Base-by-base conservation (phyloP, 176 grass and related monocot genomes). In the Ananas comosus region DNA sequence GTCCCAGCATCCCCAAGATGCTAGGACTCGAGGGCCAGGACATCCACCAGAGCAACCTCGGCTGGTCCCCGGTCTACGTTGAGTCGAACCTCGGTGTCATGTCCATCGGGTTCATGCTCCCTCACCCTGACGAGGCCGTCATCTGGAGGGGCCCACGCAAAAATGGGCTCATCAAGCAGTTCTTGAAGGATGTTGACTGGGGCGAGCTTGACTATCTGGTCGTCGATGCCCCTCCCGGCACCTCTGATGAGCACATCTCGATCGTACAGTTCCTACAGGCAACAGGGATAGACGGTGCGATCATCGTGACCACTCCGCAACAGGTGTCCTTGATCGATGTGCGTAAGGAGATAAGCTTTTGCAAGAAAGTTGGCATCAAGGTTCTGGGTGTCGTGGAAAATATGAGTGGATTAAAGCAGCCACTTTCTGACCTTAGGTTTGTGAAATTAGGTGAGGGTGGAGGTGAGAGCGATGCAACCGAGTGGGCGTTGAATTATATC, bases 191-290 rank as follows among this genome's bases (percentile, higher is more conserved):
- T 72, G 91, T 94, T 65, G 74, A 94, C 13, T 94, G 91, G 91
- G 90, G 86, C 1, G 91, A 94, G 59, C 64, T 89, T 0, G 91
- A 94, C 65, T 87, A 94, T 70, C 87, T 94, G 48, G 81, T 86
- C 27, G 83, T 91, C 27, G 88, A 91, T 65, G 80, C 88, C 12
- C 88, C 88, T 49, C 88, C 88, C 67, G 83, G 88, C 28, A 91
- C 83, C 11, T 86, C 83, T 12, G 87, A 91, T 61, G 93, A 96
- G 53, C 93, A 96, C 17, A 96, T 96, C n/a, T 87, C 93, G 11
- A 92, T 92, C 0, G 86, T 96, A n/a, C 93, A 96, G 74, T 96
- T 92, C 63, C 79, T 96, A 11, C 83, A 96, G 80, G 81, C 79
- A 53, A 81, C 93, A n/a, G 88, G 80, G 51, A 89, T 96, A 0